A percentile compares a stretch with the other conserved stretches of the same genome.
These are phyloP conservation scores for Brassica cretica DNA, from an alignment of 345 rosid genomes.

Conservation along the genomic window DNA sequence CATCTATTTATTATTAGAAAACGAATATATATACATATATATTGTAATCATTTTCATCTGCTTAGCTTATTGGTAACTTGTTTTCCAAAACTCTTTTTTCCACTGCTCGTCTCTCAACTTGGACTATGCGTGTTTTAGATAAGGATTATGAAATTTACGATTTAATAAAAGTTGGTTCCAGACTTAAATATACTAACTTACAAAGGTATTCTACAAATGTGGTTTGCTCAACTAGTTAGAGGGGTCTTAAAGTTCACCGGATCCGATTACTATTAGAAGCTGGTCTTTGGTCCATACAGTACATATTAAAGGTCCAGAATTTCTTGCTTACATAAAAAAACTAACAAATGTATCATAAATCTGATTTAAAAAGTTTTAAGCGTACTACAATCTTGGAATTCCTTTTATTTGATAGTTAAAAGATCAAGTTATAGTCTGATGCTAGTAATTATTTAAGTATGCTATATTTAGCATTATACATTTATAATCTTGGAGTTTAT, in stretches of 20 bases:
- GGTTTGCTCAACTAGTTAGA: not conserved
- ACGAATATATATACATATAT: not conserved
- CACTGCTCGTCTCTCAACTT: constrained; percentile 38
- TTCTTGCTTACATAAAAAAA: not conserved
- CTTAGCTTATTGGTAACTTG: constrained; percentile 37
- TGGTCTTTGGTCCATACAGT: not conserved
- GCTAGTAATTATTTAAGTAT: not conserved
- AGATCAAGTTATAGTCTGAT: not conserved
- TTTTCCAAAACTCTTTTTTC: constrained; percentile 39
- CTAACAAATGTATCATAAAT: not conserved
- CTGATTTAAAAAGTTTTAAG: not conserved
- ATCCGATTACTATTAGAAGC: not conserved
- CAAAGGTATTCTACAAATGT: not conserved
- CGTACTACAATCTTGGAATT: not conserved
- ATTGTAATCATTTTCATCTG: not conserved
- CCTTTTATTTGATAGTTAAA: not conserved
- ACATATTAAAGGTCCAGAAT: not conserved
- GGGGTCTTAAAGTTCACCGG: not conserved
- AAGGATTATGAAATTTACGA: constrained; percentile 17
- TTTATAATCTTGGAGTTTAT: not conserved
- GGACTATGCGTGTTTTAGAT: constrained; percentile 40
- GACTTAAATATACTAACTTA: not conserved
- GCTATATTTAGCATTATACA: constrained; percentile 1
- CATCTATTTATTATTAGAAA: constrained; percentile 6
- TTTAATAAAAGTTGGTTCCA: not conserved